phyloP scores from a whole-genome alignment of 768 basidiomycete genomes.

The Kwoniella newhampshirensis region DNA sequence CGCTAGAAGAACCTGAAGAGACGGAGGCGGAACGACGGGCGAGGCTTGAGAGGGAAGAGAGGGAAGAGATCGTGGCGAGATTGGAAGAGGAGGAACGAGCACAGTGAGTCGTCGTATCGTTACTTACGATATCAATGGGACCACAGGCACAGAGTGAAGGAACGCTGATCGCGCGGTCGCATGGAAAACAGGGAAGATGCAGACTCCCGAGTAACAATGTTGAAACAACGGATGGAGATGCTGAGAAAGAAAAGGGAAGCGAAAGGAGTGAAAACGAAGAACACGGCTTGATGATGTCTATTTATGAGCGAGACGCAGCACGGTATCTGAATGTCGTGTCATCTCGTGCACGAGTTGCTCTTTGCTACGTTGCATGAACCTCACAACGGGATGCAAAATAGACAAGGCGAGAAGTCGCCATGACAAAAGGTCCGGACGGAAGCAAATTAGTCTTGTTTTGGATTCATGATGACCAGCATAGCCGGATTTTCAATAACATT shows the following conservation, averaged over 20 bases:
- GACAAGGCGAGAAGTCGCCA: background rate
- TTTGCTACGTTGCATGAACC: no score
- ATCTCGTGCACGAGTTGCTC: no score
- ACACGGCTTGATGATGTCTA: background rate
- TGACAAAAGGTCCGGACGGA: no score
- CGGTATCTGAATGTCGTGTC: no score
- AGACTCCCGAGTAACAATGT: constrained; percentile 33
- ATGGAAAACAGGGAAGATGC: constrained; percentile 41
- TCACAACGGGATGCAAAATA: no score
- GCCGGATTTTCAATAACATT: background rate
- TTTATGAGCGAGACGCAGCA: background rate
- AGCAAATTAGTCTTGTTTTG: background rate
- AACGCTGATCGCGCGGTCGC: no score
- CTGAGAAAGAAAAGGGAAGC: constrained; percentile 42
- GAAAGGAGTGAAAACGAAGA: constrained; percentile 2
- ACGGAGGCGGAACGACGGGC: constrained; percentile 40
- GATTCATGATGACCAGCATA: no score
- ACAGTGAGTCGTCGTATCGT: constrained; percentile 50
- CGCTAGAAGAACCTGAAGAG: constrained; percentile 42
- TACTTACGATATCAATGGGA: background rate
- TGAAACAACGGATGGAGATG: constrained; percentile 47
- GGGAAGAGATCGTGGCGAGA: constrained; percentile 49
- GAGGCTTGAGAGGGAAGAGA: constrained; percentile 42
- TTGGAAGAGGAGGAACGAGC: constrained; percentile 50
- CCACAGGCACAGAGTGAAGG: background rate